Evolutionary conservation across 768 basidiomycete species (phyloP).

Genomic region (Holtermanniella nyarrowii): DNA sequence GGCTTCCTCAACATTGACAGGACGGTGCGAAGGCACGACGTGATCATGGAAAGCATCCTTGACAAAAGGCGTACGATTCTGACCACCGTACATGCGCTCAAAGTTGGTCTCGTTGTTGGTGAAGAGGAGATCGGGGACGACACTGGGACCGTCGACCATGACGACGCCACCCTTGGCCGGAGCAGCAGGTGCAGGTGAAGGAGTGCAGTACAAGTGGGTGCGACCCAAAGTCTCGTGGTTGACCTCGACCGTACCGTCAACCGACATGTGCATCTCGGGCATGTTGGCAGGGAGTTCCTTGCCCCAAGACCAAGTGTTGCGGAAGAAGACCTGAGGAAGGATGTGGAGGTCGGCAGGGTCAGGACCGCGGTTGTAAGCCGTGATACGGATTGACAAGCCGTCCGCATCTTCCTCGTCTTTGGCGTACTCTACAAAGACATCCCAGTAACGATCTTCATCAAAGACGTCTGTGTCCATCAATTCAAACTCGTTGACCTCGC

Average conservation of each 20-base stretch:
- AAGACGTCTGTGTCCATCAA: constrained; percentile 85
- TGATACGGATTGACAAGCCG: constrained; percentile 83
- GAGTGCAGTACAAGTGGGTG: constrained; percentile 75
- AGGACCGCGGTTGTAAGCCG: constrained; percentile 90
- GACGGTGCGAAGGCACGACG: constrained; percentile 77
- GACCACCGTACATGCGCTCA: constrained; percentile 74
- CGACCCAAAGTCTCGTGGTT: constrained; percentile 65
- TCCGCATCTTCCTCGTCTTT: constrained; percentile 90
- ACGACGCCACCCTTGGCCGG: constrained; percentile 52
- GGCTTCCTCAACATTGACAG: constrained; percentile 40
- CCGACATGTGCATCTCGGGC: constrained; percentile 39
- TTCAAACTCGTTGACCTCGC: constrained; percentile 85
- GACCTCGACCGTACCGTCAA: constrained; percentile 45
- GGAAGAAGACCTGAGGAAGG: constrained; percentile 92
- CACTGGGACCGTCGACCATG: constrained; percentile 50
- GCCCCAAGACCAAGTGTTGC: constrained; percentile 96
- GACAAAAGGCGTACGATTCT: constrained; percentile 70
- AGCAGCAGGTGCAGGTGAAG: constrained; percentile 81
- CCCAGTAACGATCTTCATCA: constrained; percentile 93
- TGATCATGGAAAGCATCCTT: constrained; percentile 99
- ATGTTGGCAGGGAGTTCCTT: constrained; percentile 42
- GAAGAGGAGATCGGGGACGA: constrained; percentile 79
- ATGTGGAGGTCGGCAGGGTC: constrained; percentile 89
- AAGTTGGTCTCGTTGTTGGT: constrained; percentile 98
- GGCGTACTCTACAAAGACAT: constrained; percentile 97